Evolutionary conservation across 495 filamentous ascomycete genomes (phyloP), one percentile per base, ranked within the genome.

Genomic region (Annulohypoxylon moriforme): DNA sequence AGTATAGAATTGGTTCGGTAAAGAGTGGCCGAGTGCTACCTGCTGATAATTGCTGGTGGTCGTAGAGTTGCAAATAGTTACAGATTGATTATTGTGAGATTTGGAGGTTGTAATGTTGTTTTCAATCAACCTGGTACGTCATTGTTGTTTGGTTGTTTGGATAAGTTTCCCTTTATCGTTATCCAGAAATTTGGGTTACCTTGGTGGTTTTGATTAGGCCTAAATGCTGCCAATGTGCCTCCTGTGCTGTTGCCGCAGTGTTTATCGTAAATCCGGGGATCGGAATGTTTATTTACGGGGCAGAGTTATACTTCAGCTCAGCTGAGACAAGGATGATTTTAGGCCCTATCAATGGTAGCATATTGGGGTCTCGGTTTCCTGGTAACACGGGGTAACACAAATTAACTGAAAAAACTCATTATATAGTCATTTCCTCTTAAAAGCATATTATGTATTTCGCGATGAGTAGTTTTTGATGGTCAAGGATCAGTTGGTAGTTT

Each of bases 261-360:
- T 74, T 70, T 74, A 74, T 71, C 49, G 46, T 71, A 61, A 68
- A 71, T 68, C 72, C 60, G 72, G 72, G 68, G 72, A 71, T 74
- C 72, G 72, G 72, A 71, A 71, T 74, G 72, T 74, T 74, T 74
- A 74, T 74, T 74, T 74, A 74, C 72, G 66, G 66, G 66, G 66
- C 57, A 27, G n/a, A n/a, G 22, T 25, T 59, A 36, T 60, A 36
- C 33, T 34, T 56, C 64, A 73, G 63, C 63, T 71, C 63, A 67
- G 40, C n/a, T 24, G 46, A 50, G 24, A 27, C 33, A 8, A 29
- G 27, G 27, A 6, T 29, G 27, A 3, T 2, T 3, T 3, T 29
- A 34, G 34, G 33, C 8, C 50, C 29, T 33, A 55, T 55, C n/a
- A 34, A 13, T 20, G 7, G 49, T 14, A 16, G 34, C 1, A 36